phyloP scores from a whole-genome alignment of 306 rosid genomes.

The Malus fusca region DNA sequence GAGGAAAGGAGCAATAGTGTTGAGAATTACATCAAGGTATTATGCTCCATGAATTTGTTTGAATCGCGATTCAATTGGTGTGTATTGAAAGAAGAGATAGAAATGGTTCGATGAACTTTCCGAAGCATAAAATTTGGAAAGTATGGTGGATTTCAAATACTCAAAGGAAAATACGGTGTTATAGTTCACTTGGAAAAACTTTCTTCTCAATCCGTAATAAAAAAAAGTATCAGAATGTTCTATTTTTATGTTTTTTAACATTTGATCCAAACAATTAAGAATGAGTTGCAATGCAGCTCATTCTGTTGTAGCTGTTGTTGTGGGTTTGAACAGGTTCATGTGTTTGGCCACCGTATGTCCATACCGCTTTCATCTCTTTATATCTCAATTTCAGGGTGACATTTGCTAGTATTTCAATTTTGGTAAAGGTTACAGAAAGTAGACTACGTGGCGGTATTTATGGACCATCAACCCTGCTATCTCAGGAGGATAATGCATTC shows the following conservation, averaged over 20 bases:
- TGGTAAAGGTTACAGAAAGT: background rate
- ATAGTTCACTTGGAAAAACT: background rate
- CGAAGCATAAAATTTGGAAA: background rate
- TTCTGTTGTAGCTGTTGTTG: background rate
- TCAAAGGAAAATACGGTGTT: background rate
- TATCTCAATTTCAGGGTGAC: background rate
- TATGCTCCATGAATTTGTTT: background rate
- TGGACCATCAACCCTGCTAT: background rate
- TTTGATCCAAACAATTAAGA: background rate
- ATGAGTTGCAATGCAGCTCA: background rate
- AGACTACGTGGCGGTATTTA: background rate
- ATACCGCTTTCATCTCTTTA: background rate
- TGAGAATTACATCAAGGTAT: constrained; percentile 71
- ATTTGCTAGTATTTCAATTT: background rate
- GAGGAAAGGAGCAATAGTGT: constrained; percentile 64
- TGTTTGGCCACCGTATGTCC: background rate
- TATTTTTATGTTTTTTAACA: background rate
- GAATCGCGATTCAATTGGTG: background rate
- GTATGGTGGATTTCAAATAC: background rate
- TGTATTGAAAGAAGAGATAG: background rate
- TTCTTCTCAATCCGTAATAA: background rate
- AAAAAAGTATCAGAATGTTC: background rate
- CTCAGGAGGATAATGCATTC: background rate
- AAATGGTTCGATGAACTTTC: background rate
- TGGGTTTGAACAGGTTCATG: background rate